Percentiles rank a stretch among this genome's conserved stretches.
Evolutionary conservation across 2,329 filamentous ascomycete genomes (phyloP).

Genomic region (Fusarium heterosporum): DNA sequence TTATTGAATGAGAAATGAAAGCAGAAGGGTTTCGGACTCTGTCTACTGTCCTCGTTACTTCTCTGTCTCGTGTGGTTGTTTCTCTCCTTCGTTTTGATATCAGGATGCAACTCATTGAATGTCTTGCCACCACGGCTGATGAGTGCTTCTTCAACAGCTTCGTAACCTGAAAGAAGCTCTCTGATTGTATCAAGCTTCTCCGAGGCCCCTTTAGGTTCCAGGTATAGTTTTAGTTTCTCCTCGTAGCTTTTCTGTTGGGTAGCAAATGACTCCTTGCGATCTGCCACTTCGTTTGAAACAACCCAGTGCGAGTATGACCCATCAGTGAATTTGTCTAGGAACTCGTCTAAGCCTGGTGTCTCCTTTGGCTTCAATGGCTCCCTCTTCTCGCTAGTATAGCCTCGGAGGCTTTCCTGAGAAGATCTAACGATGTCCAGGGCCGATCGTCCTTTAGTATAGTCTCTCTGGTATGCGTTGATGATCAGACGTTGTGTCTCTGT

Average conservation of each 20-base stretch:
- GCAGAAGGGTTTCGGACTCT: conserved; percentile 56
- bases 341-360: conserved; percentile 60
- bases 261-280: conserved; percentile 50
- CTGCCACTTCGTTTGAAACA: conserved; percentile 55
- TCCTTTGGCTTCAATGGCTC: conserved; percentile 42
- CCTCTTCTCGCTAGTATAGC: conserved; percentile 53
- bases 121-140: conserved; percentile 71
- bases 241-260: conserved; percentile 49
- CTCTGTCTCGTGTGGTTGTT: not conserved
- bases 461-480: conserved; percentile 47
- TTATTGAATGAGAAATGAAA: conserved; percentile 63
- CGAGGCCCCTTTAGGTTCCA: conserved; percentile 38
- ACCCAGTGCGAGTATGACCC: conserved; percentile 72
- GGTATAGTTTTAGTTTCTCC: conserved; percentile 34
- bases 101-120: conserved; percentile 73
- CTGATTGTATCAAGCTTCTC: conserved; percentile 69
- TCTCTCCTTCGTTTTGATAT: conserved; percentile 51
- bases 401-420: conserved; percentile 62
- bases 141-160: conserved; percentile 55
- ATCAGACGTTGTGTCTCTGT: conserved; percentile 53
- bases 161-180: conserved; percentile 30
- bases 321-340: conserved; percentile 61
- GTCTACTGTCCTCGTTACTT: conserved; percentile 18
- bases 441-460: conserved; percentile 57
- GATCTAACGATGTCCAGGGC: conserved; percentile 71